A percentile compares a stretch with the other conserved stretches of the same genome.
Conservation (phyloP, 805 yeast species). For the Isabelozyma rhagii region DNA sequence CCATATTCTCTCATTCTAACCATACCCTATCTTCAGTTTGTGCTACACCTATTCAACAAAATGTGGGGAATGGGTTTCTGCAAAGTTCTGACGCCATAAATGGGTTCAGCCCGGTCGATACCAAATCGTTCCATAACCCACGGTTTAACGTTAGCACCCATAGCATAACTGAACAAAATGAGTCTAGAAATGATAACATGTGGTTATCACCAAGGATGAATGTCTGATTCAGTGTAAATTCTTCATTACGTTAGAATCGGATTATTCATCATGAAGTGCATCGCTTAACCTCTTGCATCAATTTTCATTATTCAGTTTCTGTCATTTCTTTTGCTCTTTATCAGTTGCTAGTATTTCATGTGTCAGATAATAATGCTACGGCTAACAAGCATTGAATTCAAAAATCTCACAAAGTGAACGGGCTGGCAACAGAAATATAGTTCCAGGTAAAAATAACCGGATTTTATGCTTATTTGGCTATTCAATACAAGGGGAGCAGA, state of each 20-base stretch:
- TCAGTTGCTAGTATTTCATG: background rate
- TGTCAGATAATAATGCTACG: background rate
- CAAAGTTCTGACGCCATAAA: background rate
- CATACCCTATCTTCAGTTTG: slow-evolving; percentile 16
- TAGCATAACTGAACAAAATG: background rate
- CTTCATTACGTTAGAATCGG: background rate
- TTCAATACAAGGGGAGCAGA: background rate
- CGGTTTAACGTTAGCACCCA: background rate
- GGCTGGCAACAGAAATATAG: background rate
- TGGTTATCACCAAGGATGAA: slow-evolving; percentile 1
- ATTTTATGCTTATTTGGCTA: background rate
- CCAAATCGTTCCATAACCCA: background rate
- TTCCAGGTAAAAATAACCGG: background rate
- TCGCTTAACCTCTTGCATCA: background rate
- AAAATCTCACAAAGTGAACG: background rate
- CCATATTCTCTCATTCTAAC: slow-evolving; percentile 29
- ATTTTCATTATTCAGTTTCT: background rate
- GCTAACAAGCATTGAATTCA: background rate
- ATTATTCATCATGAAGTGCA: background rate
- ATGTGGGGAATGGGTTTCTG: background rate
- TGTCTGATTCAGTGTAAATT: background rate
- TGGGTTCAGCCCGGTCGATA: background rate
- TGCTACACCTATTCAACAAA: slow-evolving; percentile 20
- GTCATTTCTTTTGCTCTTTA: background rate
- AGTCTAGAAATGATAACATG: background rate